These are phyloP conservation scores for Stephania yunnanensis DNA, from an alignment of 164 flowering plant genomes.

Conservation along the genomic window DNA sequence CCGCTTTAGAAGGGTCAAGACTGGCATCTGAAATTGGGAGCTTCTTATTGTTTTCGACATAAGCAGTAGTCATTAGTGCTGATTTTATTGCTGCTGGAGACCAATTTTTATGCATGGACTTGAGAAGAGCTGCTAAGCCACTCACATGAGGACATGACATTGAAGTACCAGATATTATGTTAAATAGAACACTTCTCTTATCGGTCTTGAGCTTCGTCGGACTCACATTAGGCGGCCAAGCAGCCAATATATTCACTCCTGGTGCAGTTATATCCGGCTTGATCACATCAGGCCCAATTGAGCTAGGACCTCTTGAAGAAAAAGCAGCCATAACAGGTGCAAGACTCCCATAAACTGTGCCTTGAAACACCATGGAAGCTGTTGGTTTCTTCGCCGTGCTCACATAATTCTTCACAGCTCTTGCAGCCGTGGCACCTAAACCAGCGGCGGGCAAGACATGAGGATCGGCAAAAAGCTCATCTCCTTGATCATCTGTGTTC, in stretches of 20 bases:
- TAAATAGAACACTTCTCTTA: conserved; percentile 46
- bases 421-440: conserved; percentile 43
- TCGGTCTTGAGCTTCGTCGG: conserved; percentile 40
- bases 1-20: conserved; percentile 16
- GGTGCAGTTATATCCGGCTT: conserved; percentile 80
- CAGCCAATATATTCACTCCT: conserved; percentile 68
- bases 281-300: conserved; percentile 41
- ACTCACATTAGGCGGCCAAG: conserved; percentile 51
- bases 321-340: conserved; percentile 74
- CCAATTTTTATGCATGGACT: conserved; percentile 54
- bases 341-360: conserved; percentile 36
- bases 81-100: conserved; percentile 68
- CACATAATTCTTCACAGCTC: conserved; percentile 32
- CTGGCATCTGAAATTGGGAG: conserved; percentile 34
- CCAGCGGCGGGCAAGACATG: conserved; percentile 54
- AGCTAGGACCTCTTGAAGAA: conserved; percentile 65
- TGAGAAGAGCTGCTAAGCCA: conserved; percentile 61
- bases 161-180: conserved; percentile 71
- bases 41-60: conserved; percentile 31
- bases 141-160: conserved; percentile 84
- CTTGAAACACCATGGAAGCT: conserved; percentile 42
- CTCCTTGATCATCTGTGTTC: conserved; percentile 42
- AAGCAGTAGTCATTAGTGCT: conserved; percentile 77
- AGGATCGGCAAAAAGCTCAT: conserved; percentile 53
- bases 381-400: conserved; percentile 22